Evolutionary conservation across 148 eudicot species (phyloP), one percentile per base, ranked within the genome.

Genomic region (Spergularia bocconei): DNA sequence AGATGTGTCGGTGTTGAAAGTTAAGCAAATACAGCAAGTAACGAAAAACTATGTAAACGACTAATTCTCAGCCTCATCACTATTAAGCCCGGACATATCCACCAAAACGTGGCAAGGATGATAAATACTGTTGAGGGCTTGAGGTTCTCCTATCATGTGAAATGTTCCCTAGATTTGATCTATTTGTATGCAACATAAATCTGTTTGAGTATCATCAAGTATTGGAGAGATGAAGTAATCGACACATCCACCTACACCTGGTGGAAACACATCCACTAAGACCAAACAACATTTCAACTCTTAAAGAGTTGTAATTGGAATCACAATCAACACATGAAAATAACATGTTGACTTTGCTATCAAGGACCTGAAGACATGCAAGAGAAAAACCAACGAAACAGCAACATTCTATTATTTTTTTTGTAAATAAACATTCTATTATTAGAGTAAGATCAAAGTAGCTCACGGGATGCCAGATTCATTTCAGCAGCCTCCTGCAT

Each of bases 401-500:
- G 19, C 60, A 69, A 29, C 21, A 50, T 68, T 51, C 15, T 63
- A 72, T 17, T 13, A 11, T 13, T 75, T n/a, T n/a, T n/a, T n/a
- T n/a, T n/a, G n/a, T n/a, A n/a, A n/a, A n/a, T n/a, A n/a, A 69
- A 29, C 21, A 50, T 68, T 51, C 15, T 63, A 72, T 17, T 13
- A 11, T 13, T 75, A 39, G 63, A 36, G 41, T 65, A 72, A 81
- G 70, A 25, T n/a, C 63, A 75, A 44, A 63, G 64, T 61, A 47
- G 77, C 99, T 85, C 81, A 95, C 99, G 81, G 67, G 80, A 67
- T 36, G 75, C 63, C 67, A 89, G 82, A 71, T 85, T 83, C 79
- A 75, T 75, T 64, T 82, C 84, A 75, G 84, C 77, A 78, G 98
- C 92, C 76, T 91, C 94, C 83, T 86, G 87, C 62, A 91, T 53